A percentile compares a stretch with the other conserved stretches of the same genome.
Conservation (phyloP, 345 rosid genomes). For the Acer campestre region DNA sequence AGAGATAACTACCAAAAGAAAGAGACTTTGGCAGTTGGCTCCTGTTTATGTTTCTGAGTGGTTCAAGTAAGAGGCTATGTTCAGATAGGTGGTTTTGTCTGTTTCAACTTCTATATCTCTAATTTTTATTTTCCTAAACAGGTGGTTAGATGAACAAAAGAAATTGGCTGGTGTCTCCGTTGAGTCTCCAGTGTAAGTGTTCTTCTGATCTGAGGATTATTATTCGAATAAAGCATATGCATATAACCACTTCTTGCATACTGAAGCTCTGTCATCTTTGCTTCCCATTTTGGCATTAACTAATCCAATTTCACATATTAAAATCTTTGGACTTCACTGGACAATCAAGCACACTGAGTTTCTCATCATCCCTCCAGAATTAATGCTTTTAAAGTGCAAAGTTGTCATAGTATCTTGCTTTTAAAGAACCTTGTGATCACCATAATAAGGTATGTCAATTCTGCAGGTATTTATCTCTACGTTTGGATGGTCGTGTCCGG, state of each 20-base stretch:
- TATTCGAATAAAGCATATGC: background rate
- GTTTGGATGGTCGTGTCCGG: slow-evolving; percentile 92
- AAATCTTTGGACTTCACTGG: background rate
- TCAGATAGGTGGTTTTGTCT: background rate
- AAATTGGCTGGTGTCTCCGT: slow-evolving; percentile 69
- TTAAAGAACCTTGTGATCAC: background rate
- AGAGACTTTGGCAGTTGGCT: slow-evolving; percentile 83
- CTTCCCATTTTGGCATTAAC: background rate
- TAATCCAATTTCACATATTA: background rate
- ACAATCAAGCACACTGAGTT: background rate
- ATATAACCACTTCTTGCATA: background rate
- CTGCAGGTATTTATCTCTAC: slow-evolving; percentile 78
- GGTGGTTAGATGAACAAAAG: slow-evolving; percentile 94
- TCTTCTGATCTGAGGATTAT: slow-evolving; percentile 2
- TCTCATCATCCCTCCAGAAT: background rate
- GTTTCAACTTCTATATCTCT: background rate
- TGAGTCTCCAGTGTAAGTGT: slow-evolving; percentile 89
- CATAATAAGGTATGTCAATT: slow-evolving; percentile 5
- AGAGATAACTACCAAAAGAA: slow-evolving; percentile 52
- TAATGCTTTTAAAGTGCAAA: background rate
- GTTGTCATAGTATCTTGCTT: background rate
- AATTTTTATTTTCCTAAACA: slow-evolving; percentile 25
- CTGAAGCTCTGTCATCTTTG: background rate
- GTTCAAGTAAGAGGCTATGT: slow-evolving; percentile 63
- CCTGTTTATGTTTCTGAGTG: slow-evolving; percentile 68